Percentiles rank a stretch among this genome's conserved stretches.
Conservation (phyloP, 768 basidiomycete genomes). For the Podaxis rugospora region DNA sequence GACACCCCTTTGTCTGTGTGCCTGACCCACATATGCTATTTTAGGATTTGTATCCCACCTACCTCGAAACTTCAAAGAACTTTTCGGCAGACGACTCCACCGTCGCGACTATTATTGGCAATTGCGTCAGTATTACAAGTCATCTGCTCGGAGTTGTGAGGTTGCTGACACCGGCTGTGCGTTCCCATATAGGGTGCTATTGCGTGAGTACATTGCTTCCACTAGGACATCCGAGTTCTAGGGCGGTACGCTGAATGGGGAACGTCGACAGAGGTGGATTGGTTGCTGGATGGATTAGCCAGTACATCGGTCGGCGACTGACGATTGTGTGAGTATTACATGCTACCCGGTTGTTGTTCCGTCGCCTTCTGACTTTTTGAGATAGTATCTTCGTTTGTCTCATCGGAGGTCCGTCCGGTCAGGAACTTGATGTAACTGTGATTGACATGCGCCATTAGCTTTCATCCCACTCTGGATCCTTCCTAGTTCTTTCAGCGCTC, state of each 20-base stretch:
- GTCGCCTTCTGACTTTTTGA: neutral
- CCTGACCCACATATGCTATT: conserved; percentile 1
- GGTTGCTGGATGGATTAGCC: conserved; percentile 68
- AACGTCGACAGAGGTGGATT: conserved; percentile 48
- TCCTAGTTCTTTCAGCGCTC: conserved; percentile 59
- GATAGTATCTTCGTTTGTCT: conserved; percentile 49
- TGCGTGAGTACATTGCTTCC: conserved; percentile 20
- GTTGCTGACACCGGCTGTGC: neutral
- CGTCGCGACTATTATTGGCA: conserved; percentile 78
- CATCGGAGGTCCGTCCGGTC: conserved; percentile 36
- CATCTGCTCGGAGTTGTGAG: neutral
- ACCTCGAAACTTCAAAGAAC: conserved; percentile 58
- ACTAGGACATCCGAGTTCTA: neutral
- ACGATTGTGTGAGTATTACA: conserved; percentile 56
- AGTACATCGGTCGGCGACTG: conserved; percentile 79
- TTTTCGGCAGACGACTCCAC: conserved; percentile 57
- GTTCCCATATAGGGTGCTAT: conserved; percentile 31
- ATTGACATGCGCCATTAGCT: conserved; percentile 19
- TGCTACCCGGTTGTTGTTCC: neutral
- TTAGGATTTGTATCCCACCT: conserved; percentile 78
- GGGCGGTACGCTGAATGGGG: neutral
- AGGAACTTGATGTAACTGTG: neutral
- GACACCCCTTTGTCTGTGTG: neutral
- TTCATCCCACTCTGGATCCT: conserved; percentile 84
- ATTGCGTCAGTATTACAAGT: conserved; percentile 37